Base-by-base conservation (phyloP, 1,139 yeast species). In the Arxiozyma bovina region DNA sequence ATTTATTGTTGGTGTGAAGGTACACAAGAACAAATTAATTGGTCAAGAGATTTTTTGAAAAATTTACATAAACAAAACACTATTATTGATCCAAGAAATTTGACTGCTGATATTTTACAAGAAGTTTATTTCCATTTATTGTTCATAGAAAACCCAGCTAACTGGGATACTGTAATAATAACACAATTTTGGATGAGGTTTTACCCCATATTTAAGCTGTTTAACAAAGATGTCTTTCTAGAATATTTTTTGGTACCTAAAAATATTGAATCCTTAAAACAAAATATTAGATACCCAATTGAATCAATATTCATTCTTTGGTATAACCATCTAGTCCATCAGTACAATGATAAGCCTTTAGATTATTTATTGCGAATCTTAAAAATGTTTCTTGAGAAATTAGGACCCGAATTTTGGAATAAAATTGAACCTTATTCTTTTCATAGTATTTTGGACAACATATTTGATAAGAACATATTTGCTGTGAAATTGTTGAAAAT, bases 1-100 rank as follows among this genome's bases (percentile, higher is more conserved):
- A 66, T 85, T 1, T 81, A 73, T 63, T 72, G 81, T 41, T 61
- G 80, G 54, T 78, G 82, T 56, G 82, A 79, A 53, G 87, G 85
- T 0, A 67, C 73, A n/a, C 61, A 65, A 0, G 70, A 67, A 7
- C 78, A 79, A 57, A 71, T 73, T 47, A 57, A 62, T 3, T 83
- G 84, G 83, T 77, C 84, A 1, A 58, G 70, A 54, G 59, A 65
- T 12, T 60, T 70, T 59, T 61, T 75, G 55, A 61, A 66, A 43
- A 41, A 54, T 17, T 48, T 68, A 21, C 60, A 63, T 52, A 58
- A 55, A 23, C 52, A 55, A 15, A 56, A 60, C 7, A 54, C 57
- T 30, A 60, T 58, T 4, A 58, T 63, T 1, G 53, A 59, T 44
- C 44, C 59, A 45, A 50, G 61, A 15, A 53, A 51, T 5, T 57